These are phyloP conservation scores for Chlorella sp. DNA, from an alignment of 139 green algal genomes.

Conservation along the genomic window DNA sequence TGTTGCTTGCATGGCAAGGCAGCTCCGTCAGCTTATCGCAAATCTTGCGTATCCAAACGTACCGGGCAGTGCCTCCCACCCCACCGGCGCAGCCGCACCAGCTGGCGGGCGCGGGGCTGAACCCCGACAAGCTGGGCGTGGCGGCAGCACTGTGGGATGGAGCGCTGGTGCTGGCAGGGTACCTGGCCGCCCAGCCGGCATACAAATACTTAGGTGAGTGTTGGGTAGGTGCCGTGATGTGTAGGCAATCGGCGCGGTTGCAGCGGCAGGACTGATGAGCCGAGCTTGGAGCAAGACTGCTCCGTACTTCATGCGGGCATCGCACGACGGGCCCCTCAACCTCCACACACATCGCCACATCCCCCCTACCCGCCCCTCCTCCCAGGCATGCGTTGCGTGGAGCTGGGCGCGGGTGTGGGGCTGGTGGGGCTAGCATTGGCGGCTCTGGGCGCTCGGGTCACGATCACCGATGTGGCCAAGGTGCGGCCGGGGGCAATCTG, in stretches of 20 bases:
- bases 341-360: neutral
- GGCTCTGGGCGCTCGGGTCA: slow-evolving; percentile 38
- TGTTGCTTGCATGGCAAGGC: neutral
- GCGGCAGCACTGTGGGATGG: slow-evolving; percentile 58
- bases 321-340: no score
- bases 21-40: no score
- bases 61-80: no score
- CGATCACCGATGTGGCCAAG: slow-evolving; percentile 45
- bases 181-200: slow-evolving; percentile 38
- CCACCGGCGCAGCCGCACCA: slow-evolving; percentile 37
- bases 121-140: slow-evolving; percentile 48
- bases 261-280: no score
- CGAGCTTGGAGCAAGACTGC: neutral
- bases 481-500: neutral
- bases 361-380: neutral
- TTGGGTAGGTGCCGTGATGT: neutral
- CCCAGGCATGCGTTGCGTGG: slow-evolving; percentile 42
- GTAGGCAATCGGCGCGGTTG: neutral
- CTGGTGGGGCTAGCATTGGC: slow-evolving; percentile 41
- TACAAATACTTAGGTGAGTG: slow-evolving; percentile 25
- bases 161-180: slow-evolving; percentile 50
- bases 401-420: slow-evolving; percentile 57
- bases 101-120: slow-evolving; percentile 12
- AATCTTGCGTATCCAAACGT: no score
- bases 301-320: no score